A percentile compares a stretch with the other conserved stretches of the same genome.
These are phyloP conservation scores for Cladosporium phlei DNA, from an alignment of 2,329 filamentous ascomycete species.

Conservation along the genomic window DNA sequence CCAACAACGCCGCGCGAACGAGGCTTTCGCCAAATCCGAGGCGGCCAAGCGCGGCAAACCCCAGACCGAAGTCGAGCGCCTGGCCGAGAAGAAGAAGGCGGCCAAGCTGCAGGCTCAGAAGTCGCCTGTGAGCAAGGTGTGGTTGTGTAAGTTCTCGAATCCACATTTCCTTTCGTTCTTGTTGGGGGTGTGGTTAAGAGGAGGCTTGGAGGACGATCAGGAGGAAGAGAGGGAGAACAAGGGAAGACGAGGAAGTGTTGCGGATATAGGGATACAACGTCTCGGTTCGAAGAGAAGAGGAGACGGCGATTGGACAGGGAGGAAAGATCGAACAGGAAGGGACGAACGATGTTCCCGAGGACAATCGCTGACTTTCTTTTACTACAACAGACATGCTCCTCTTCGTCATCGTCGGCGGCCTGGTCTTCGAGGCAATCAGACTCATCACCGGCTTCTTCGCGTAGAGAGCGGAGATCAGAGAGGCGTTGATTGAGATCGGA, in stretches of 20 bases:
- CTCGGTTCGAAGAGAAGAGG: no score
- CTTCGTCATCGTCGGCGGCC: slow-evolving; percentile 60
- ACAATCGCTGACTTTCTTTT: neutral
- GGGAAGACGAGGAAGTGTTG: no score
- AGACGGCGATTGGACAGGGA: neutral
- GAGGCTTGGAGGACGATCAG: no score
- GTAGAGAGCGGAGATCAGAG: neutral
- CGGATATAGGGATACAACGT: no score
- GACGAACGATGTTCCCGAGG: no score
- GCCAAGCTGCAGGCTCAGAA: slow-evolving; percentile 24
- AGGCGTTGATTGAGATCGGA: no score
- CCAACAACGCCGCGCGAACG: slow-evolving; percentile 75
- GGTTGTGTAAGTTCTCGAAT: slow-evolving; percentile 51
- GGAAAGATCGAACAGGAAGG: neutral
- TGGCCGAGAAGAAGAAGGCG: slow-evolving; percentile 44
- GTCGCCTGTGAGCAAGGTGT: slow-evolving; percentile 51
- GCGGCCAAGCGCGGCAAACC: slow-evolving; percentile 69
- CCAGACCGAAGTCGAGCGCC: slow-evolving; percentile 40
- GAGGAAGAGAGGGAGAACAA: no score
- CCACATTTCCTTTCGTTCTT: neutral
- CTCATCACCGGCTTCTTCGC: slow-evolving; percentile 36
- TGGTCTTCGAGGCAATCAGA: slow-evolving; percentile 54
- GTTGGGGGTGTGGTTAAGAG: no score
- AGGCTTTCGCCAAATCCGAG: slow-evolving; percentile 70
- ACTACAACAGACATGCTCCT: slow-evolving; percentile 50